These are phyloP conservation scores for Microdochium nivale DNA, from an alignment of 2,329 filamentous ascomycete species.

Conservation along the genomic window DNA sequence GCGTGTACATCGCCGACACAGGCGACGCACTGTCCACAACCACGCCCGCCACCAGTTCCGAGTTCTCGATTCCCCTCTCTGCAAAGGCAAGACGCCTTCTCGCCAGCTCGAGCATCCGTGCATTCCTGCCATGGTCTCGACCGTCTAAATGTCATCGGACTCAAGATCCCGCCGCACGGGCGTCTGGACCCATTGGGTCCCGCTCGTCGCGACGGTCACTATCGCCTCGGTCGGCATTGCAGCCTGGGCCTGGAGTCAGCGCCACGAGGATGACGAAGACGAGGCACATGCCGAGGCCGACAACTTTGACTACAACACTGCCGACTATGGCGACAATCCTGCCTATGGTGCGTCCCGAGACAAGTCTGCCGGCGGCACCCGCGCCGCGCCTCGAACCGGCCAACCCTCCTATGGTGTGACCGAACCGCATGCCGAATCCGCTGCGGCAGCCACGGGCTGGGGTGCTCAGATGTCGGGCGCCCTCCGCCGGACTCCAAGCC, in stretches of 20 bases:
- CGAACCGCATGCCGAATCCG: constrained; percentile 23
- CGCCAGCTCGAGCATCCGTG: neutral
- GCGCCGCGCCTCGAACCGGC: constrained; percentile 22
- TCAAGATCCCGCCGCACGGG: constrained; percentile 51
- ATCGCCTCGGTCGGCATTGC: constrained; percentile 79
- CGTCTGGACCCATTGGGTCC: constrained; percentile 79
- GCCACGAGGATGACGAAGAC: constrained; percentile 60
- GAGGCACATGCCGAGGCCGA: constrained; percentile 44
- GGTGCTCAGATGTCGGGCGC: constrained; percentile 73
- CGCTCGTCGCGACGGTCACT: constrained; percentile 76
- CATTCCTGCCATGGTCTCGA: constrained; percentile 25
- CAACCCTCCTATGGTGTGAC: constrained; percentile 33
- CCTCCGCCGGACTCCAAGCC: constrained; percentile 73
- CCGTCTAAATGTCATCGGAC: constrained; percentile 46
- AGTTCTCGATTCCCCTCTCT: neutral
- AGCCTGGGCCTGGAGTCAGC: constrained; percentile 92
- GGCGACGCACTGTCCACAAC: neutral
- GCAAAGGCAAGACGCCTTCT: neutral
- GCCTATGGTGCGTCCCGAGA: constrained; percentile 35
- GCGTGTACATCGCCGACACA: neutral
- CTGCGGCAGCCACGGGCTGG: constrained; percentile 43
- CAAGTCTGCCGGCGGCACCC: constrained; percentile 17
- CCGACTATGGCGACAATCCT: constrained; percentile 40
- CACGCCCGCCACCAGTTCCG: neutral
- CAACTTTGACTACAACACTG: constrained; percentile 38